A percentile compares a stretch with the other conserved stretches of the same genome.
These are phyloP conservation scores for Wallacemonas sp. DNA, from an alignment of 208 protist species.

Conservation along the genomic window DNA sequence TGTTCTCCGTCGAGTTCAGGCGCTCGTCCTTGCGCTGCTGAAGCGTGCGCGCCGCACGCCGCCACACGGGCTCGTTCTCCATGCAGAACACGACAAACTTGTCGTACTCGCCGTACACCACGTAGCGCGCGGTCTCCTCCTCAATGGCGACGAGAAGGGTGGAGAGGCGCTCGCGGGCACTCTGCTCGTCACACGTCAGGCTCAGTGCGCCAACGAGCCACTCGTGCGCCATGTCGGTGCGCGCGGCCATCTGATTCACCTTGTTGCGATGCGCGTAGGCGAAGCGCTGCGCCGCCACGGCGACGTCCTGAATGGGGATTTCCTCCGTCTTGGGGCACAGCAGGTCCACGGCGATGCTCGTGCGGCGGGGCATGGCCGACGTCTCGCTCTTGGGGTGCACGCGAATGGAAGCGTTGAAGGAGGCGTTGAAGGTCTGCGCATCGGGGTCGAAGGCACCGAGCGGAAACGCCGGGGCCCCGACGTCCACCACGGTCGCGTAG, in stretches of 20 bases:
- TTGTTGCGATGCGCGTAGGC: slow-evolving; percentile 14
- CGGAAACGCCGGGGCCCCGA: background rate
- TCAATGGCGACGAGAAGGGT: slow-evolving; percentile 24
- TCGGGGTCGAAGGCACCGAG: slow-evolving; percentile 6
- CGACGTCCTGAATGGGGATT: slow-evolving; percentile 8
- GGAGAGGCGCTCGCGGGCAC: slow-evolving; percentile 30
- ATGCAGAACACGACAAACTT: slow-evolving; percentile 48
- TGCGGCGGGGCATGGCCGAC: slow-evolving; percentile 4
- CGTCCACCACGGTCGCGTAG: background rate
- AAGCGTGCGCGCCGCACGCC: slow-evolving; percentile 37
- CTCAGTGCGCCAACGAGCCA: slow-evolving; percentile 16
- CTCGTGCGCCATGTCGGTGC: slow-evolving; percentile 31
- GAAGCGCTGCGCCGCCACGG: slow-evolving; percentile 30
- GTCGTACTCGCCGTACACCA: slow-evolving; percentile 28
- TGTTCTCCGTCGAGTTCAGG: slow-evolving; percentile 51
- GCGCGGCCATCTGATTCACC: slow-evolving; percentile 13
- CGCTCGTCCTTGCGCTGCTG: slow-evolving; percentile 34
- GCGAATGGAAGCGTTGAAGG: slow-evolving; percentile 14
- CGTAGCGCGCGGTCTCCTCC: slow-evolving; percentile 31
- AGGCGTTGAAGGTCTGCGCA: background rate
- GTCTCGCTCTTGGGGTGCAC: slow-evolving; percentile 1
- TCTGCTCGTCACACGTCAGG: slow-evolving; percentile 33
- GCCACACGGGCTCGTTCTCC: slow-evolving; percentile 44
- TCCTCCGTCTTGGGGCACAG: slow-evolving; percentile 11
- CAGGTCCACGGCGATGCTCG: slow-evolving; percentile 10